Conservation (phyloP, 108 stramenopile genomes). For the Cylindrotheca closterium region DNA sequence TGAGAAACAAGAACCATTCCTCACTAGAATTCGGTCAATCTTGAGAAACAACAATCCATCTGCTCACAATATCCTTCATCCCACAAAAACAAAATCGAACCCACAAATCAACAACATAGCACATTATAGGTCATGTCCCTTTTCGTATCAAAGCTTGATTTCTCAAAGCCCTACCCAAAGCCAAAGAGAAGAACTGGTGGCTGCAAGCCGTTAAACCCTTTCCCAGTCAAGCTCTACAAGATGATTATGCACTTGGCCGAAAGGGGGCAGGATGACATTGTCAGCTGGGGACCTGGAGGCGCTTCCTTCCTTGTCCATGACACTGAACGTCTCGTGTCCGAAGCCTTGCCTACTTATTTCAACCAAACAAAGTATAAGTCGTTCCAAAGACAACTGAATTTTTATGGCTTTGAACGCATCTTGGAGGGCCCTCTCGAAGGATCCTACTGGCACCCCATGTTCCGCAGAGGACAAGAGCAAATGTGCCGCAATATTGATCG, state of each 20-base stretch:
- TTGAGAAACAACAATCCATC: too few species aligned
- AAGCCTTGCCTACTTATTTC: constrained; percentile 82
- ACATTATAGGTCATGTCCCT: too few species aligned
- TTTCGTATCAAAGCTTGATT: too few species aligned
- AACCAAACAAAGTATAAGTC: constrained; percentile 68
- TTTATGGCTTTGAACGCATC: constrained; percentile 72
- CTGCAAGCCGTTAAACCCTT: too few species aligned
- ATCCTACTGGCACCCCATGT: constrained; percentile 47
- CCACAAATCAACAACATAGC: too few species aligned
- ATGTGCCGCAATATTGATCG: constrained; percentile 26
- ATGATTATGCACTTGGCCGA: constrained; percentile 42
- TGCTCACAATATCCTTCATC: too few species aligned
- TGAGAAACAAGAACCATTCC: too few species aligned
- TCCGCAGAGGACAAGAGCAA: constrained; percentile 38
- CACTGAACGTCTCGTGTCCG: constrained; percentile 46
- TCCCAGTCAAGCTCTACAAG: constrained; percentile 64
- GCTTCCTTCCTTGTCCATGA: constrained; percentile 66
- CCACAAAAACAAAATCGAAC: too few species aligned
- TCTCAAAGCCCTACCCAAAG: constrained; percentile 1
- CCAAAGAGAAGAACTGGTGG: neutral
- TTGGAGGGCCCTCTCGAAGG: constrained; percentile 55
- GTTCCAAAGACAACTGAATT: constrained; percentile 89
- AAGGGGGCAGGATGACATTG: constrained; percentile 28
- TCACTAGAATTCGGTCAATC: too few species aligned
- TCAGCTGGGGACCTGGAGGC: constrained; percentile 59